Evolutionary conservation across 2,329 filamentous ascomycete species (phyloP).

Genomic region (Aaosphaeria pasadenensis): DNA sequence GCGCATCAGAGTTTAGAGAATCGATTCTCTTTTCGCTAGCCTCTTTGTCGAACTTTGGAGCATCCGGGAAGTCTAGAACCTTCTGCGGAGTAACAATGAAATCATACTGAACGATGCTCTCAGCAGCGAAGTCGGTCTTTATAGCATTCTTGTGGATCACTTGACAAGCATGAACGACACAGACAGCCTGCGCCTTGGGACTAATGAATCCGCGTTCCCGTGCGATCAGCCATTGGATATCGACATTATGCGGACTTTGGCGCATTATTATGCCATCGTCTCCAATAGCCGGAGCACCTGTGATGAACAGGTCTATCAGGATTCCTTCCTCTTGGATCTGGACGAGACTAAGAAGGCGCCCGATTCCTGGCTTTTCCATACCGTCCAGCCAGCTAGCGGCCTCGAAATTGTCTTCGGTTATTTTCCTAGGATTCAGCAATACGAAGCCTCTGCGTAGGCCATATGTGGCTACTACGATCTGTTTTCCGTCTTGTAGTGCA

Average conservation of each 20-base stretch:
- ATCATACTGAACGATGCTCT: constrained; percentile 27
- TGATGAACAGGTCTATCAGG: constrained; percentile 37
- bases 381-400: constrained; percentile 42
- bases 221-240: constrained; percentile 45
- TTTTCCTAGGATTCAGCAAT: constrained; percentile 37
- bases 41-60: constrained; percentile 31
- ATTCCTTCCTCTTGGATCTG: constrained; percentile 31
- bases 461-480: constrained; percentile 42
- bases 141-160: constrained; percentile 35
- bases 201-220: constrained; percentile 30
- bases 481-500: constrained; percentile 42
- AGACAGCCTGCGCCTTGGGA: constrained; percentile 24
- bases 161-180: constrained; percentile 43
- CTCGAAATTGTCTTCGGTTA: constrained; percentile 22
- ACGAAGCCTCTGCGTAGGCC: constrained; percentile 43
- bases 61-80: constrained; percentile 22
- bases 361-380: constrained; percentile 42
- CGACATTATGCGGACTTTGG: constrained; percentile 42
- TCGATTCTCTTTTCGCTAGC: constrained; percentile 39
- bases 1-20: constrained; percentile 31
- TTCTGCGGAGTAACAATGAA: constrained; percentile 38
- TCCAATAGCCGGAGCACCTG: constrained; percentile 42
- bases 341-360: constrained; percentile 29
- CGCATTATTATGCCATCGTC: constrained; percentile 38
- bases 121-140: constrained; percentile 4